Conservation (phyloP, 305 asterid genomes). For the Solanum hybrid region DNA sequence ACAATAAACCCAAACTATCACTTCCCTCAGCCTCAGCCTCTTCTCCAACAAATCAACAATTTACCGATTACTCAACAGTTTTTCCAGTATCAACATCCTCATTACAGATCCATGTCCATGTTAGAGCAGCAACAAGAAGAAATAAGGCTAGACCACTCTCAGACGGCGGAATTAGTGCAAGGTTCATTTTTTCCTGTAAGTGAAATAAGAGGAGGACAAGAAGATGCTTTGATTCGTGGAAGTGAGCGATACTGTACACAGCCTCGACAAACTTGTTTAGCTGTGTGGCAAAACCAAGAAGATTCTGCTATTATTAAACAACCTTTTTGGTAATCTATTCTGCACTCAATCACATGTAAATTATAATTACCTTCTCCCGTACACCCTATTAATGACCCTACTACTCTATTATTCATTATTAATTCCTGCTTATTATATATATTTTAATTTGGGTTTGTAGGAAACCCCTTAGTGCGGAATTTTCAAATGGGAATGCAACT, state of each 20-base stretch:
- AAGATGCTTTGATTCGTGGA: conserved; percentile 36
- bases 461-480: conserved; percentile 6
- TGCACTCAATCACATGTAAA: conserved; percentile 16
- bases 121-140: conserved; percentile 14
- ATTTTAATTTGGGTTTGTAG: conserved; percentile 2
- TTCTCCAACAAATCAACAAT: conserved; percentile 35
- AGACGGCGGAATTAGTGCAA: neutral
- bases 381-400: conserved; percentile 1
- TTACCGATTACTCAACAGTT: conserved; percentile 25
- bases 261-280: conserved; percentile 37
- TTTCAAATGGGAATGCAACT: neutral
- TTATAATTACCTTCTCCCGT: neutral
- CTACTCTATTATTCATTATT: neutral
- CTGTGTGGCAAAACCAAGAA: conserved; percentile 50
- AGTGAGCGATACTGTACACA: conserved; percentile 36
- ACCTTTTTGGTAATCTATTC: conserved; percentile 29
- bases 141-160: neutral
- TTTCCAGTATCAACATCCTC: conserved; percentile 21
- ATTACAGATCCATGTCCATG: conserved; percentile 12
- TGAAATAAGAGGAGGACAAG: neutral
- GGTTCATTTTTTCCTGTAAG: conserved; percentile 25
- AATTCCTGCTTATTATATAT: neutral
- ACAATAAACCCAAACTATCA: conserved; percentile 5
- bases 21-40: conserved; percentile 5
- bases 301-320: conserved; percentile 43